Evolutionary conservation across 1,139 yeast genomes (phyloP).

Genomic region (Saccharomycopsis hybrid): DNA sequence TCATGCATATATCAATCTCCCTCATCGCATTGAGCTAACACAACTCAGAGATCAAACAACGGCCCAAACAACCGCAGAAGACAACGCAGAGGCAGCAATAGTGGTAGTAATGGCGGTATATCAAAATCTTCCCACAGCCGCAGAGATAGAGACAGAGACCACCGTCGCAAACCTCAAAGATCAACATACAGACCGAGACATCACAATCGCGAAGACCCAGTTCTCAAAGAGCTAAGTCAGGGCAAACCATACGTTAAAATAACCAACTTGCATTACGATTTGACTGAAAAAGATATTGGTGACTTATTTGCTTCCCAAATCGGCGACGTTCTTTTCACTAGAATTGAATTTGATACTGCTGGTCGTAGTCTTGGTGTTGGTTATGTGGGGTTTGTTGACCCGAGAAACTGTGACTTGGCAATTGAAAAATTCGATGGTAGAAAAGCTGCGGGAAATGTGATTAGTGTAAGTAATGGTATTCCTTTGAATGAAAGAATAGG

Average conservation of each 20-base stretch:
- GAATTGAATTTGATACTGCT: constrained; percentile 42
- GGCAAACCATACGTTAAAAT: constrained; percentile 44
- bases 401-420: constrained; percentile 42
- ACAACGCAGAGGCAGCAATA: too few species aligned
- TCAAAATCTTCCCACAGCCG: too few species aligned
- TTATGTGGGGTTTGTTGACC: constrained; percentile 48
- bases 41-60: too few species aligned
- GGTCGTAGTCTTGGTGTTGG: constrained; percentile 56
- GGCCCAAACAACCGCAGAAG: too few species aligned
- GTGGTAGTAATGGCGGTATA: too few species aligned
- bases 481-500: constrained; percentile 49
- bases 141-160: neutral
- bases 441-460: constrained; percentile 62
- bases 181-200: constrained; percentile 1
- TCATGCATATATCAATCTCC: too few species aligned
- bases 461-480: constrained; percentile 51
- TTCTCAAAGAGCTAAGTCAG: constrained; percentile 23
- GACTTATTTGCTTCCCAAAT: constrained; percentile 47
- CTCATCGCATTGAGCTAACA: too few species aligned
- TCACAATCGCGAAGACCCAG: constrained; percentile 21
- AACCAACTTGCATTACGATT: constrained; percentile 55
- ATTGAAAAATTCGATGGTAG: constrained; percentile 59
- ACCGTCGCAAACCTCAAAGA: too few species aligned
- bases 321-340: constrained; percentile 41
- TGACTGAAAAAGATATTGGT: constrained; percentile 52